These are phyloP conservation scores for Coriolopsis trogii DNA, from an alignment of 1,284 basidiomycete genomes.

Conservation along the genomic window DNA sequence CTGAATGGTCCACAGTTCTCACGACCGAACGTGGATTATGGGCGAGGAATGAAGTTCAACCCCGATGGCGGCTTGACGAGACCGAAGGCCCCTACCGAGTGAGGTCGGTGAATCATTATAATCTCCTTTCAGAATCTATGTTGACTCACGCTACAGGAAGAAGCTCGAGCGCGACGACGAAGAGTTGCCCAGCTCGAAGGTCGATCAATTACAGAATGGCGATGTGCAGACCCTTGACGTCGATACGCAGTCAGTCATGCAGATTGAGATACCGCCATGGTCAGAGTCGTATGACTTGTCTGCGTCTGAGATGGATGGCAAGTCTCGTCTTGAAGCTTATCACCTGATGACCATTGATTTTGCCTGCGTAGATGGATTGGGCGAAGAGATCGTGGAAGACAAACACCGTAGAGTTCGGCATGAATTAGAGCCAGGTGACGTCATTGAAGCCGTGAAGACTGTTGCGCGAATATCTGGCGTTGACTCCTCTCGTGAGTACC, in stretches of 20 bases:
- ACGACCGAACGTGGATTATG: constrained; percentile 81
- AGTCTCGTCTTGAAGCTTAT: constrained; percentile 10
- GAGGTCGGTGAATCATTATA: constrained; percentile 63
- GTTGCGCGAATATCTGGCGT: constrained; percentile 87
- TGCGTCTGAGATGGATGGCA: constrained; percentile 65
- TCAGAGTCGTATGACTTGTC: constrained; percentile 78
- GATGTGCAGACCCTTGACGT: constrained; percentile 63
- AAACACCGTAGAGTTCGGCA: constrained; percentile 80
- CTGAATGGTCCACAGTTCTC: constrained; percentile 59
- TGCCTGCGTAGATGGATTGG: constrained; percentile 49
- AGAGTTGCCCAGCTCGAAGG: constrained; percentile 50
- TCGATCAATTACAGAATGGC: constrained; percentile 52
- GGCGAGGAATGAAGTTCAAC: constrained; percentile 55
- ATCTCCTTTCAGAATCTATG: not conserved
- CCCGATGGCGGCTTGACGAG: constrained; percentile 80
- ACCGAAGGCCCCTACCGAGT: constrained; percentile 88
- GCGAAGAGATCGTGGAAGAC: constrained; percentile 77
- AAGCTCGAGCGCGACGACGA: constrained; percentile 70
- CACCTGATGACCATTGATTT: not conserved
- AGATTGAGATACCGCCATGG: constrained; percentile 77
- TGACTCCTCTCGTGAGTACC: constrained; percentile 77
- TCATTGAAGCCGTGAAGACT: constrained; percentile 89
- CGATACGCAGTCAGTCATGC: constrained; percentile 59
- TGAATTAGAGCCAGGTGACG: constrained; percentile 87
- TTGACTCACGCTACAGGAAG: constrained; percentile 49